Evolutionary conservation across 2,329 filamentous ascomycete genomes (phyloP).

Genomic region (Penicillium occitanis): DNA sequence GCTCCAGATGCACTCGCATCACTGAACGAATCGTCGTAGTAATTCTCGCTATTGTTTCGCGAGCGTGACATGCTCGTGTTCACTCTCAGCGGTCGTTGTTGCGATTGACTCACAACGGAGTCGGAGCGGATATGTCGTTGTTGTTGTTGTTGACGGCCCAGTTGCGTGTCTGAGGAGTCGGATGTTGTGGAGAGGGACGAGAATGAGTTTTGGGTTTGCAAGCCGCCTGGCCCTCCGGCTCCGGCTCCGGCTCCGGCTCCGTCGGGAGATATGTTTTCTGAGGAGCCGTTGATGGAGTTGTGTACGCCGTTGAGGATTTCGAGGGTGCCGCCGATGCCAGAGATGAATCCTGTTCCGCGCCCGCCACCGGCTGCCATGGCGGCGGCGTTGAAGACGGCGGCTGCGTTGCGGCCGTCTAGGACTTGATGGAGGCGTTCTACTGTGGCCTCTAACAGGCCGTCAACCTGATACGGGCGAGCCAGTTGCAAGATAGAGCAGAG

Average conservation of each 20-base stretch:
- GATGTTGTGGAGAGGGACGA: conserved; percentile 30
- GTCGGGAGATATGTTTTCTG: not conserved
- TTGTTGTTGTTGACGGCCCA: conserved; percentile 27
- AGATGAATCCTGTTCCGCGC: conserved; percentile 71
- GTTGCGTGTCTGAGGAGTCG: conserved; percentile 43
- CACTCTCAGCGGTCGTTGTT: conserved; percentile 41
- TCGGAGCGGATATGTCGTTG: conserved; percentile 16
- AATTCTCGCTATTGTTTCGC: conserved; percentile 25
- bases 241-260: not conserved
- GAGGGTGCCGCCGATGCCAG: conserved; percentile 50
- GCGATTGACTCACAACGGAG: conserved; percentile 30
- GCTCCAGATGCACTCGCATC: conserved; percentile 38
- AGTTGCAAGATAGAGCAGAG: conserved; percentile 93
- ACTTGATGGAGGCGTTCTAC: conserved; percentile 87
- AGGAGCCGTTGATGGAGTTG: conserved; percentile 25
- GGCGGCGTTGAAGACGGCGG: conserved; percentile 95
- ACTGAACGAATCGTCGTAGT: conserved; percentile 41
- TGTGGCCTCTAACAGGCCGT: conserved; percentile 87
- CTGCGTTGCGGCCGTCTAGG: conserved; percentile 89
- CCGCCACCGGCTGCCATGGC: conserved; percentile 97
- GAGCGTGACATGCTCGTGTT: conserved; percentile 39
- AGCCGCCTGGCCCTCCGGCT: conserved; percentile 17
- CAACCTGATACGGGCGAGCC: conserved; percentile 86
- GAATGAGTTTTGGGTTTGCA: conserved; percentile 27
- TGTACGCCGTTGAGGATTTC: conserved; percentile 44